Percentiles rank a stretch among this genome's conserved stretches.
Conservation (phyloP, 2,329 filamentous ascomycete genomes). For the Fusarium buxicola region DNA sequence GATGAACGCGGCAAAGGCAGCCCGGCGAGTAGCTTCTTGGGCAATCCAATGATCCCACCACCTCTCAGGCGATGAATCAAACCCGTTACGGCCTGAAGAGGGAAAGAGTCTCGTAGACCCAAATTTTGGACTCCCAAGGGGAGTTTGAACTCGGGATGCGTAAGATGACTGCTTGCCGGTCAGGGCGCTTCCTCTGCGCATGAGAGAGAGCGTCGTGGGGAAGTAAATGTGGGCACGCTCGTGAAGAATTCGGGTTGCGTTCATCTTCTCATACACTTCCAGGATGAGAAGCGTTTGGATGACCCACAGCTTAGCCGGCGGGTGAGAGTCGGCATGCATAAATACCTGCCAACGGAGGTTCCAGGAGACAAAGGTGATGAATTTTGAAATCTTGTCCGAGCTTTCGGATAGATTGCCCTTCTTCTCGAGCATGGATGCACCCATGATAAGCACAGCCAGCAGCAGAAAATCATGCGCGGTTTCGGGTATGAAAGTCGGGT, state of each 20-base stretch:
- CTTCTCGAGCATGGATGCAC: slow-evolving; percentile 45
- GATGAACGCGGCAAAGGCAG: slow-evolving; percentile 45
- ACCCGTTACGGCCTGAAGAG: slow-evolving; percentile 24
- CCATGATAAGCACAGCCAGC: slow-evolving; percentile 45
- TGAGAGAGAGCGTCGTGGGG: slow-evolving; percentile 44
- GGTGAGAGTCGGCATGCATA: slow-evolving; percentile 47
- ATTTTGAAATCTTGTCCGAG: slow-evolving; percentile 44
- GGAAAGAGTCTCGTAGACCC: slow-evolving; percentile 26
- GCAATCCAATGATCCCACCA: slow-evolving; percentile 49
- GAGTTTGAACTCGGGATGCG: slow-evolving; percentile 42
- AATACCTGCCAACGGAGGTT: slow-evolving; percentile 46
- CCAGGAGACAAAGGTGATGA: slow-evolving; percentile 47
- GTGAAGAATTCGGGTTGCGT: slow-evolving; percentile 44
- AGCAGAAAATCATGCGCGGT: slow-evolving; percentile 45
- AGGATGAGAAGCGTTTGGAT: slow-evolving; percentile 45
- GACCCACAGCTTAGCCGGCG: slow-evolving; percentile 46
- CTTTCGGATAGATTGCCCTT: slow-evolving; percentile 31
- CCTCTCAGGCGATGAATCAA: slow-evolving; percentile 42
- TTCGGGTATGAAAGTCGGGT: slow-evolving; percentile 44
- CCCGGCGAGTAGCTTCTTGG: slow-evolving; percentile 45
- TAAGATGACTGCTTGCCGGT: slow-evolving; percentile 46
- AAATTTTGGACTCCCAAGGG: slow-evolving; percentile 39
- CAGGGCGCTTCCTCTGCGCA: slow-evolving; percentile 45
- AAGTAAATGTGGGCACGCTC: slow-evolving; percentile 48
- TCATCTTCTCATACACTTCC: slow-evolving; percentile 46